Conservation (phyloP, 2,329 filamentous ascomycete genomes). For the Dothistroma pini region DNA sequence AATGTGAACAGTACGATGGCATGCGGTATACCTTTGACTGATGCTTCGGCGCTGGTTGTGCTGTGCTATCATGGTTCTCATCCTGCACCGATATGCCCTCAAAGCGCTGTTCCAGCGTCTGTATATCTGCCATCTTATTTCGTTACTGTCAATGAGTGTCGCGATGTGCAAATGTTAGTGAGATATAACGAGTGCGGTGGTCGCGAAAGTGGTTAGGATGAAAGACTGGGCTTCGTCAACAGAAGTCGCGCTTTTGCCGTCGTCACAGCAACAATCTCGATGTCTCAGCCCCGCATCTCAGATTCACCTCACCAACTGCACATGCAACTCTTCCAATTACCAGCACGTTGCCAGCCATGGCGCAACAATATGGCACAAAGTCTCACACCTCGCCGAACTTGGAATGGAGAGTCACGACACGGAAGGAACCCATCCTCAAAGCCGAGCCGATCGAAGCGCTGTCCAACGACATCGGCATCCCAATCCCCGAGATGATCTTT, state of each 20-base stretch:
- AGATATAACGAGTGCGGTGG: background rate
- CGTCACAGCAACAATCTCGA: conserved; percentile 5
- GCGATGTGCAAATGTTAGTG: conserved; percentile 10
- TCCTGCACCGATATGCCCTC: conserved; percentile 87
- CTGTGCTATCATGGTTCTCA: conserved; percentile 62
- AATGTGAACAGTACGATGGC: conserved; percentile 1
- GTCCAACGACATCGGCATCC: conserved; percentile 72
- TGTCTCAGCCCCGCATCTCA: background rate
- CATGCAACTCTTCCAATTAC: background rate
- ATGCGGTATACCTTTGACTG: conserved; percentile 68
- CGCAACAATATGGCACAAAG: conserved; percentile 14
- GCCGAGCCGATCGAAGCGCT: conserved; percentile 84
- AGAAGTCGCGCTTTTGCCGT: conserved; percentile 8
- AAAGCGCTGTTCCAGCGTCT: conserved; percentile 79
- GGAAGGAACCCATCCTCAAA: conserved; percentile 94
- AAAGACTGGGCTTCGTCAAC: background rate
- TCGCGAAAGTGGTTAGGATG: background rate
- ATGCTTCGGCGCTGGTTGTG: conserved; percentile 45
- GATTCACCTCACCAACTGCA: background rate
- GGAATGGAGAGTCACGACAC: conserved; percentile 60
- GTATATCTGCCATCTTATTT: conserved; percentile 52
- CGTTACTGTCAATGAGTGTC: conserved; percentile 22
- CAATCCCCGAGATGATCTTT: conserved; percentile 98
- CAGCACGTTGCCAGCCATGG: conserved; percentile 10
- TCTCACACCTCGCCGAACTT: conserved; percentile 28